Conservation (phyloP, 2,329 filamentous ascomycete species). For the Ophiobolus disseminans region DNA sequence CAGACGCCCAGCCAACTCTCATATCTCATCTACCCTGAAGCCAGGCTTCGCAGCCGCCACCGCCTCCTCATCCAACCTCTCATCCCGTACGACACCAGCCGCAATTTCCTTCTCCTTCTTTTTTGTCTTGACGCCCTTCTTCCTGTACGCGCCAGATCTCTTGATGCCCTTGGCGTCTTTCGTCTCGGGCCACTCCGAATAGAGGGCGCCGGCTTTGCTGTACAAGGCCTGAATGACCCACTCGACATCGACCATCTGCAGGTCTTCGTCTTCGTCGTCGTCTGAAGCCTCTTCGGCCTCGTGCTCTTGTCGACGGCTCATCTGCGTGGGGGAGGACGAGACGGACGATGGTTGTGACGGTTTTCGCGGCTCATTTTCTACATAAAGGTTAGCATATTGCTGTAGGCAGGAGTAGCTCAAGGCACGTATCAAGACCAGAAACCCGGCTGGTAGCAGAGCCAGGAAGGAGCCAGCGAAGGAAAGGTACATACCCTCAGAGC, state of each 20-base stretch:
- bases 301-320: too few species aligned
- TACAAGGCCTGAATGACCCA: neutral
- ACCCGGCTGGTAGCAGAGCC: too few species aligned
- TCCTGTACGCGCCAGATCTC: neutral
- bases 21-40: too few species aligned
- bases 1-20: too few species aligned
- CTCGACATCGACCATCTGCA: neutral
- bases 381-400: neutral
- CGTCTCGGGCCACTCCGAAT: neutral
- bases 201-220: neutral
- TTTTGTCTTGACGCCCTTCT: neutral
- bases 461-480: neutral
- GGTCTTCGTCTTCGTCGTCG: neutral
- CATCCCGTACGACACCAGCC: too few species aligned
- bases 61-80: too few species aligned
- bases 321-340: neutral
- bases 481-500: neutral
- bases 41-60: too few species aligned
- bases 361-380: neutral
- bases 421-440: too few species aligned
- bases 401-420: too few species aligned
- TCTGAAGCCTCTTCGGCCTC: too few species aligned
- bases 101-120: too few species aligned
- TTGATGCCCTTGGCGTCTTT: neutral
- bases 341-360: neutral